Evolutionary conservation across 371 early-diverging fungal genomes (phyloP), one percentile per base, ranked within the genome.

Genomic region (Mycotypha africana): DNA sequence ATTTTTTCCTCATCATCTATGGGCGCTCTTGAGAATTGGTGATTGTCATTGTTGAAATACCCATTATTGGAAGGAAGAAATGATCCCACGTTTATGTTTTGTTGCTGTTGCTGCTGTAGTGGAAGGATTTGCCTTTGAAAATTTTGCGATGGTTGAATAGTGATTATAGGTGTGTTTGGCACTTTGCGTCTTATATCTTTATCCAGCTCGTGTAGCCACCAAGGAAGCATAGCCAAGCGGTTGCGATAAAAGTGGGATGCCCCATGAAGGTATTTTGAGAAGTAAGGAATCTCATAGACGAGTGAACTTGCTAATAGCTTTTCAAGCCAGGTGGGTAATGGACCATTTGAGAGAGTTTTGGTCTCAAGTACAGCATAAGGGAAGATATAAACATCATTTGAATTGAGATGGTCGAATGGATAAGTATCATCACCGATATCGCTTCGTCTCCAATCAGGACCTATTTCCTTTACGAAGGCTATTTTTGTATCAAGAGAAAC

Each of bases 341-440:
- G 85, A 42, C 81, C 82, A 21, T 84, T 78, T 23, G 89, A 91
- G 15, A 77, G 65, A 43, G 81, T 72, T 70, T 97, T 97, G 45
- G 97, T 88, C 58, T 97, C 96, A 4, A 99, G 76, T 22, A 99
- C 76, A 9, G 96, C 96, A 59, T 93, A 95, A 21, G 97, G 98
- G 74, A 99, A 99, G 16, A 77, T 67, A 39, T 80, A 74, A n/a
- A 89, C 78, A 26, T 53, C 37, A 4, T 34, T 36, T 10, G 14
- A 17, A 24, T 21, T 16, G 8, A 49, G 22, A 20, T 49, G 49
- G 3, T 28, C 10, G 23, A 47, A 47, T 1, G 39, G 34, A 14
- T 39, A 25, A 9, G 22, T 19, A 3, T 47, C 48, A 11, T 32
- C 31, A 31, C 30, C 28, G 6, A 38, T 39, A 7, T 12, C 22